Evolutionary conservation across 2,329 filamentous ascomycete species (phyloP).

Genomic region (Tolypocladium guangdongense): DNA sequence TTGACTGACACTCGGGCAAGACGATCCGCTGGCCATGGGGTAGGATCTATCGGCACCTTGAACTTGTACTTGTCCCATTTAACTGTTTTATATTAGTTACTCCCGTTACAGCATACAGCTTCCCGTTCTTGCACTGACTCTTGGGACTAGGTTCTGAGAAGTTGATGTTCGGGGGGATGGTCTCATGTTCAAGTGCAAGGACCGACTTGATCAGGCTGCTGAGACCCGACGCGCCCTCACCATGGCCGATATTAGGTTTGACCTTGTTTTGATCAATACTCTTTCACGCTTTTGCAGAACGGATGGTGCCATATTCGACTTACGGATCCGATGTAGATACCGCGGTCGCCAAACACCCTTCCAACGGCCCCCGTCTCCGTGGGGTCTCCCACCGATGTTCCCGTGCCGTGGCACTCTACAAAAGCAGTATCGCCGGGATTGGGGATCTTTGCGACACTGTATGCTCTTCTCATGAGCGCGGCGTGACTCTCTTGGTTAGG

Average conservation of each 20-base stretch:
- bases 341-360: slow-evolving; percentile 14
- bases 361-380: slow-evolving; percentile 23
- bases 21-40: slow-evolving; percentile 23
- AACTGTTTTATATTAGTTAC: not conserved
- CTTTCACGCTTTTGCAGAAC: not conserved
- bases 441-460: slow-evolving; percentile 15
- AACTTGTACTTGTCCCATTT: slow-evolving; percentile 8
- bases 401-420: slow-evolving; percentile 29
- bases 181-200: slow-evolving; percentile 26
- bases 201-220: slow-evolving; percentile 30
- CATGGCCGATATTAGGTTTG: slow-evolving; percentile 32
- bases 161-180: slow-evolving; percentile 29
- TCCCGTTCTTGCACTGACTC: slow-evolving; percentile 15
- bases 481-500: slow-evolving; percentile 25
- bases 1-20: slow-evolving; percentile 16
- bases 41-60: slow-evolving; percentile 16
- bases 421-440: slow-evolving; percentile 17
- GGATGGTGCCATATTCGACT: not conserved
- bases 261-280: slow-evolving; percentile 7
- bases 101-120: slow-evolving; percentile 9
- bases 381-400: slow-evolving; percentile 25
- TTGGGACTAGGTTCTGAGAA: slow-evolving; percentile 22
- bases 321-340: slow-evolving; percentile 18
- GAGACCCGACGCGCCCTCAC: slow-evolving; percentile 31
- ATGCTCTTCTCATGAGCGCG: slow-evolving; percentile 18